Base-by-base conservation (phyloP, 805 yeast genomes). In the Kodamaea kakaduensis region DNA sequence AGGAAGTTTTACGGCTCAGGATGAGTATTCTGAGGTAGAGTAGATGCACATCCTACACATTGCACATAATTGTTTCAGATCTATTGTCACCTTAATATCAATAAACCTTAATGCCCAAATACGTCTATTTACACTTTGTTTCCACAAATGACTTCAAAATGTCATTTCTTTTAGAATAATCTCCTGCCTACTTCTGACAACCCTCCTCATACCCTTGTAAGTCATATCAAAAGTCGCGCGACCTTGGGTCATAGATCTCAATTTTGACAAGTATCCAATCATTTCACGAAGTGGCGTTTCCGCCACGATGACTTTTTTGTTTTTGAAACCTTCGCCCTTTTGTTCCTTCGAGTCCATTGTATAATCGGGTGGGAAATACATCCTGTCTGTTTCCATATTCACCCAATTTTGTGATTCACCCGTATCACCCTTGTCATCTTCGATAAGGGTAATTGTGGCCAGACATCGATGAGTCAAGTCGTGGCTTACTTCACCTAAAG, bases 171-270 rank as follows among this genome's bases (percentile, higher is more conserved):
- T 36, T 15, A 43, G 32, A 8, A 54, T 50, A 12, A 36, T 32
- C 9, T 43, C 45, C 20, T 70, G 51, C 38, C 83, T 60, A 18
- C 81, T 84, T 7, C 61, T 58, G 2, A 77, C 61, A 1, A 82
- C 83, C 34, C 78, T 63, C 45, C 78, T 77, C 83, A 87, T 87
- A 3, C 87, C 84, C 25, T 67, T 57, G 45, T 81, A 84, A 9
- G 75, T 71, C 95, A 90, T 85, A 41, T 78, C 77, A 56, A 84
- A 88, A 2, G 78, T 73, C 2, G 89, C 95, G 27, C 95, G 70
- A 1, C 98, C 98, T 51, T 87, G 88, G 0, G 97, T 89, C 47
- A 88, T 63, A 23, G 93, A 81, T 48, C 97, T 64, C 30, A 93
- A 63, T 42, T 75, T 76, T 8, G 80, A 77, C 40, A 87, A 69